These are phyloP conservation scores for Cryptococcus hybrid DNA, from an alignment of 1,284 basidiomycete species.

Conservation along the genomic window DNA sequence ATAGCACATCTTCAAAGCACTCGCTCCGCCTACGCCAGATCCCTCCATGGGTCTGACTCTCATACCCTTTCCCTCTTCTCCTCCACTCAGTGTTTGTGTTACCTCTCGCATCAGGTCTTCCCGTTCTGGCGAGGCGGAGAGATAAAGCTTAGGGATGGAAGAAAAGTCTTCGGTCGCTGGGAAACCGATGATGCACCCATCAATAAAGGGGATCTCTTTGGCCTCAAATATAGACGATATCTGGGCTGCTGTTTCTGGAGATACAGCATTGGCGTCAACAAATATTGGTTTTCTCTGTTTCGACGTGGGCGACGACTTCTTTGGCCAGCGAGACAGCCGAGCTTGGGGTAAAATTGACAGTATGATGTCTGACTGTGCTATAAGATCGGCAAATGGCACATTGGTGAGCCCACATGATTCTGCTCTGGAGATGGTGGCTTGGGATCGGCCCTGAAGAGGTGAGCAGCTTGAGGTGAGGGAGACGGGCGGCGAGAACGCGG, in stretches of 20 bases:
- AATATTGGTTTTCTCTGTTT: slow-evolving; percentile 6
- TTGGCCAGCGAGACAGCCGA: slow-evolving; percentile 12
- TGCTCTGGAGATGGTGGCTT: slow-evolving; percentile 4
- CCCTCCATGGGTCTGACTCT: slow-evolving; percentile 6
- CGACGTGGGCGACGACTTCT: neutral
- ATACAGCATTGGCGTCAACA: slow-evolving; percentile 21
- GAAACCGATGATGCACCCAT: slow-evolving; percentile 18
- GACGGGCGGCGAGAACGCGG: slow-evolving; percentile 7
- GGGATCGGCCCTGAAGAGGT: slow-evolving; percentile 12
- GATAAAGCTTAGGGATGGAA: slow-evolving; percentile 15
- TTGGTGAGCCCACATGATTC: slow-evolving; percentile 4
- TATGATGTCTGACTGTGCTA: slow-evolving; percentile 13
- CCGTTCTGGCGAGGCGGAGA: slow-evolving; percentile 5
- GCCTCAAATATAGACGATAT: slow-evolving; percentile 5
- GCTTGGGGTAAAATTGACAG: slow-evolving; percentile 21
- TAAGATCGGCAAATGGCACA: slow-evolving; percentile 7
- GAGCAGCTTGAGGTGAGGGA: slow-evolving; percentile 12
- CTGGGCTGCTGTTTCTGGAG: slow-evolving; percentile 7
- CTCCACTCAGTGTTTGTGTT: slow-evolving; percentile 2
- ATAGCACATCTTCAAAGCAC: slow-evolving; percentile 25
- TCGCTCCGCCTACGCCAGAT: slow-evolving; percentile 17
- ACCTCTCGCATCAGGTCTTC: slow-evolving; percentile 1
- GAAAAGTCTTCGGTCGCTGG: slow-evolving; percentile 3
- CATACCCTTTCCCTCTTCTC: slow-evolving; percentile 6
- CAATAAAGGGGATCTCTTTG: slow-evolving; percentile 9